Evolutionary conservation across 805 yeast species (phyloP).

Genomic region (Candida nitratophila): DNA sequence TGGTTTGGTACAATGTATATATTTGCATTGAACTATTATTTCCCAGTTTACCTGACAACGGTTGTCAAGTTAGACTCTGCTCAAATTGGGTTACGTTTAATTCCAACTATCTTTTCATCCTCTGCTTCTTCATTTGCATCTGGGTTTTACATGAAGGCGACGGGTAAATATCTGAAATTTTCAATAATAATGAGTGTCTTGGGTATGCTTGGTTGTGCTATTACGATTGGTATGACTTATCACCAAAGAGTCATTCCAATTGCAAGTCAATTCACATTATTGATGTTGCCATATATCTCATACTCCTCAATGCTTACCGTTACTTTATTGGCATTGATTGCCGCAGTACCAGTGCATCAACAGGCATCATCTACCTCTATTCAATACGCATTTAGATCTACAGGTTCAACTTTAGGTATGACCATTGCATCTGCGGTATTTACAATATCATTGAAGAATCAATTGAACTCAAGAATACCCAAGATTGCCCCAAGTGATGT

Average conservation of each 20-base stretch:
- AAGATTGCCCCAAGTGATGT: conserved; percentile 28
- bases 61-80: conserved; percentile 48
- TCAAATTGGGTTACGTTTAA: conserved; percentile 49
- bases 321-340: conserved; percentile 59
- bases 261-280: conserved; percentile 5
- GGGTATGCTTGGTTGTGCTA: conserved; percentile 36
- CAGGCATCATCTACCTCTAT: conserved; percentile 66
- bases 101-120: conserved; percentile 55
- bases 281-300: conserved; percentile 46
- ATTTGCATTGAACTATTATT: conserved; percentile 42
- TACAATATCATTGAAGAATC: conserved; percentile 32
- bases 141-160: conserved; percentile 55
- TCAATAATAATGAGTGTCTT: conserved; percentile 34
- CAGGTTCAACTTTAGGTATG: conserved; percentile 62
- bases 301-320: conserved; percentile 56
- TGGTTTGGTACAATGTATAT: conserved; percentile 50
- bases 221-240: conserved; percentile 12
- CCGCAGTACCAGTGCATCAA: conserved; percentile 59
- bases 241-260: conserved; percentile 7
- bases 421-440: conserved; percentile 60
- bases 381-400: conserved; percentile 58
- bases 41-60: conserved; percentile 55
- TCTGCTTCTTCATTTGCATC: conserved; percentile 57
- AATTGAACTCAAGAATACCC: conserved; percentile 25
- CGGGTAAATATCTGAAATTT: conserved; percentile 52